Percentiles rank a stretch among this genome's conserved stretches.
phyloP scores from a whole-genome alignment of 768 basidiomycete species.

The Phlebiopsis flavidoalba region DNA sequence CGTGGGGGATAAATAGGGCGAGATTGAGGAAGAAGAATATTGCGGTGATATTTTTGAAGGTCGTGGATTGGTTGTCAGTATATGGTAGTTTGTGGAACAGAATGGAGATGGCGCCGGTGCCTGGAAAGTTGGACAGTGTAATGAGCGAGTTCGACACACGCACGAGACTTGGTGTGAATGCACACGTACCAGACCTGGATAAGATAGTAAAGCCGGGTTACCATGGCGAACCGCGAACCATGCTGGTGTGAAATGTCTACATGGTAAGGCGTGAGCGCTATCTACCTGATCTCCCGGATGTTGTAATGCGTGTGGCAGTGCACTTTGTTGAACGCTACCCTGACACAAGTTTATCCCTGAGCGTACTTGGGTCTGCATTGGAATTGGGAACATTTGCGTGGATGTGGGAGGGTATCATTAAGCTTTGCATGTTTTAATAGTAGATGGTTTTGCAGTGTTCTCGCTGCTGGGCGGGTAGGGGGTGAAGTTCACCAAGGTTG shows the following conservation, averaged over 20 bases:
- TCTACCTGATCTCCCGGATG: not conserved
- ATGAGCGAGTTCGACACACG: not conserved
- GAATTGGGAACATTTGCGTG: not conserved
- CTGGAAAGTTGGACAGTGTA: conserved; percentile 7
- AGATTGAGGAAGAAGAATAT: conserved; percentile 59
- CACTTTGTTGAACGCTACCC: conserved; percentile 18
- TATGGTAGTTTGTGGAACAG: conserved; percentile 54
- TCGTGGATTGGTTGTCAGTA: conserved; percentile 38
- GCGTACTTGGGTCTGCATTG: not conserved
- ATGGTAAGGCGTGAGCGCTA: not conserved
- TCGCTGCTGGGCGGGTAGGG: not conserved
- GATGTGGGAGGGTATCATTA: not conserved
- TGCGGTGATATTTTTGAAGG: conserved; percentile 39
- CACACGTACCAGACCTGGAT: too few relatives aligned
- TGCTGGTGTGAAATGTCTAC: conserved; percentile 47
- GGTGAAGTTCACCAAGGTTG: not conserved
- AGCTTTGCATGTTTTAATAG: not conserved
- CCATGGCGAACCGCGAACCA: conserved; percentile 57
- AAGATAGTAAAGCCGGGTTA: too few relatives aligned
- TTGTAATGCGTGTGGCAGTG: not conserved
- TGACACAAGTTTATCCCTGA: conserved; percentile 28
- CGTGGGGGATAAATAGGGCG: conserved; percentile 43
- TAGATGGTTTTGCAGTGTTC: not conserved
- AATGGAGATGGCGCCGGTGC: conserved; percentile 49
- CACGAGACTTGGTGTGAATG: not conserved